Evolutionary conservation across 305 asterid genomes (phyloP), one percentile per base, ranked within the genome.

Genomic region (Fraxinus velutina): DNA sequence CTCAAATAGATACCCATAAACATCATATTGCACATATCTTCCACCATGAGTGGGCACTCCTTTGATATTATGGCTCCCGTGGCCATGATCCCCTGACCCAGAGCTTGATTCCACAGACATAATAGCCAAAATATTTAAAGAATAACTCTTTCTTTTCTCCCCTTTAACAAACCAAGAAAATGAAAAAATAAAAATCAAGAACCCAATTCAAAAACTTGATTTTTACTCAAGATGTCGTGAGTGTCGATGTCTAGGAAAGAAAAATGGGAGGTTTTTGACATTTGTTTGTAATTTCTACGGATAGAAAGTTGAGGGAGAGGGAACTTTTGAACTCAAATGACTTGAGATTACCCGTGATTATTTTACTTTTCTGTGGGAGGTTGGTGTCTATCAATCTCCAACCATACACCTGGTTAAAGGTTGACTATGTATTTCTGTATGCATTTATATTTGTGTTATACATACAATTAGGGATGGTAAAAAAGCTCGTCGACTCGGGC

Each of bases 11-110:
- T 92, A 90, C 5, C 97, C 96, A 82, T 90, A 88, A 78, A 93
- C 91, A 90, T 92, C 91, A 86, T 93, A 93, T 87, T 90, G 94
- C 33, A 90, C 88, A 33, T 93, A 92, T 77, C 88, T 87, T 0
- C 97, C 97, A 4, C 93, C 93, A 47, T 93, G 94, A 75, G 96
- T 89, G 12, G 91, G 89, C 9, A 88, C 87, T 36, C 93, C 95
- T 79, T 73, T 89, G 88, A 93, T 88, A 76, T 82, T 88, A 50
- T 89, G 92, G 4, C 88, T 89, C 44, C 94, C 33, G 9, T 22
- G 72, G 72, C 72, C 92, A 32, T 93, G 97, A 84, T 93, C 97
- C 55, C 87, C 91, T 19, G 90, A 66, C 73, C 89, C 94, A 44
- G 88, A 83, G 88, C 94, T 90, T 75, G 93, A 86, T 57, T 90